Conservation (phyloP, 129 eudicot species). For the Kitagawia praeruptora region DNA sequence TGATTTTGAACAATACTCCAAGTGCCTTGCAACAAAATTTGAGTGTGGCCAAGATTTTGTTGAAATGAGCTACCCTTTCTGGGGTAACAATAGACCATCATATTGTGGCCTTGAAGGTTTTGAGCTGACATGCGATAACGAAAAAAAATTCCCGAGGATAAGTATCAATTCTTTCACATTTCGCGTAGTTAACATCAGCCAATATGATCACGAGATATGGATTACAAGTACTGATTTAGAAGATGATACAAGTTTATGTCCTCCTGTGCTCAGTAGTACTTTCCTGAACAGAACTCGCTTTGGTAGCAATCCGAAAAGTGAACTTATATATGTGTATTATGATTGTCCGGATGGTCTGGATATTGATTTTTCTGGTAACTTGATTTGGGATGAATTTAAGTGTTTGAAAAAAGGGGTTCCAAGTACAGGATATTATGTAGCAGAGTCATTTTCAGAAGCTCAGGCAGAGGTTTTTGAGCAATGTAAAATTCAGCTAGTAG, state of each 20-base stretch:
- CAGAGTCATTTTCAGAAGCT: background rate
- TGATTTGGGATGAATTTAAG: background rate
- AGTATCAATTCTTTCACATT: slow-evolving; percentile 13
- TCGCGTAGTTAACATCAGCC: slow-evolving; percentile 15
- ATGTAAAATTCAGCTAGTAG: background rate
- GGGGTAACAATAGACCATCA: slow-evolving; percentile 18
- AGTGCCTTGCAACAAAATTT: slow-evolving; percentile 12
- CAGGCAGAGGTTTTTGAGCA: background rate
- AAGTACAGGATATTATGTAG: slow-evolving; percentile 2
- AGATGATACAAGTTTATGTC: slow-evolving; percentile 4
- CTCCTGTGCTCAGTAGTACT: background rate
- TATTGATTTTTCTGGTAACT: background rate
- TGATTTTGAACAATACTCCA: background rate
- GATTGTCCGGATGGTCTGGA: background rate
- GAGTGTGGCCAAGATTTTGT: slow-evolving; percentile 18
- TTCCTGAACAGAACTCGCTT: background rate
- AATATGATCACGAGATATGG: background rate
- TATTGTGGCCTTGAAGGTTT: slow-evolving; percentile 27
- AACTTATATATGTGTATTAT: background rate
- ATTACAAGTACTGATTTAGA: background rate
- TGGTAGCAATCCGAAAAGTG: background rate
- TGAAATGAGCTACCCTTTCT: slow-evolving; percentile 23
- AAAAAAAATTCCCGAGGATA: slow-evolving; percentile 2
- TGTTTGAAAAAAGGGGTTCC: background rate
- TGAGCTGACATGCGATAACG: slow-evolving; percentile 15